A percentile compares a stretch with the other conserved stretches of the same genome.
Conservation (phyloP, 768 basidiomycete species). For the Leccinellum rugosiceps region DNA sequence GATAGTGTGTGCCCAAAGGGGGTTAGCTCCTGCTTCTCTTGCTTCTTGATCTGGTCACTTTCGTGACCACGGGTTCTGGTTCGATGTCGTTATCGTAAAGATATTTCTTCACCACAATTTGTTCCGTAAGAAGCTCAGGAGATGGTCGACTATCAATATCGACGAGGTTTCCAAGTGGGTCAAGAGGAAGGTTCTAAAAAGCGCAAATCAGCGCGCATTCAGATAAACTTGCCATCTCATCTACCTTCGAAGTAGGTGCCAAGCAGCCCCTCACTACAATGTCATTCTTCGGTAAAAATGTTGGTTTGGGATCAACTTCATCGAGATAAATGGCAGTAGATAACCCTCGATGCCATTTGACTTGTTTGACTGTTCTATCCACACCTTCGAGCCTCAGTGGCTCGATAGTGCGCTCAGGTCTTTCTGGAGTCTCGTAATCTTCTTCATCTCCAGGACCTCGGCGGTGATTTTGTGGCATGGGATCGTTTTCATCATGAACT, state of each 20-base stretch:
- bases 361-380: conserved; percentile 38
- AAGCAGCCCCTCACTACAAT: conserved; percentile 60
- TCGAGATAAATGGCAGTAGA: conserved; percentile 61
- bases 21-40: conserved; percentile 45
- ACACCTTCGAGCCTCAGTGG: conserved; percentile 36
- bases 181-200: conserved; percentile 55
- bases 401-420: conserved; percentile 40
- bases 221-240: conserved; percentile 5
- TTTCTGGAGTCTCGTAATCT: conserved; percentile 68
- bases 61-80: conserved; percentile 31
- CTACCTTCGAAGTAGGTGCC: conserved; percentile 64
- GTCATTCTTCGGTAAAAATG: conserved; percentile 40
- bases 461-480: conserved; percentile 39
- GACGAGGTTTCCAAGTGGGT: conserved; percentile 69
- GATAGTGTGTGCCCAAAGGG: conserved; percentile 7
- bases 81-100: conserved; percentile 74
- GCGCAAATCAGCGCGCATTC: conserved; percentile 5
- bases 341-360: conserved; percentile 77
- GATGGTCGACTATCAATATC: conserved; percentile 52
- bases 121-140: conserved; percentile 57
- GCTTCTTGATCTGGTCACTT: conserved; percentile 55
- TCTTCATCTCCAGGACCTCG: conserved; percentile 80
- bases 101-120: conserved; percentile 71
- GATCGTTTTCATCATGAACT: conserved; percentile 26
- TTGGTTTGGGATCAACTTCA: conserved; percentile 54